A percentile compares a stretch with the other conserved stretches of the same genome.
Conservation (phyloP, 257 asterid species). For the Ballota nigra region DNA sequence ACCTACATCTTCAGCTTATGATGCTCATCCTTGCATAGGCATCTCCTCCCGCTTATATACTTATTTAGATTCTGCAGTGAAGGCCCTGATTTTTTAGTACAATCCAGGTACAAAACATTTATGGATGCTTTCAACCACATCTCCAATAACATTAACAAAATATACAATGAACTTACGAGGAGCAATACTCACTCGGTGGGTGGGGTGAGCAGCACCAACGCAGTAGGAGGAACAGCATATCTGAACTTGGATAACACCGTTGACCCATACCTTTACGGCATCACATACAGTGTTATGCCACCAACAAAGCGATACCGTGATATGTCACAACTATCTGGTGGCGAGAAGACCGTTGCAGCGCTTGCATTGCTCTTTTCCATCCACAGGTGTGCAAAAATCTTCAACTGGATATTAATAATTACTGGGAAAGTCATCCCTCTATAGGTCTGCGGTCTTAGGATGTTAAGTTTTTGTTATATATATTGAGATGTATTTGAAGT, state of each 20-base stretch:
- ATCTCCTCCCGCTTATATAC: too few relatives aligned
- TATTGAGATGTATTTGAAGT: not conserved
- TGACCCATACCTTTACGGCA: slow-evolving; percentile 91
- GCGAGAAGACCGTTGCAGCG: slow-evolving; percentile 99
- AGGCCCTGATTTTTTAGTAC: slow-evolving; percentile 25
- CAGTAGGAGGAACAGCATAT: slow-evolving; percentile 94
- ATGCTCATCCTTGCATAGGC: too few relatives aligned
- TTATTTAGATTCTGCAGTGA: slow-evolving; percentile 3
- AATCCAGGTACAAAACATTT: slow-evolving; percentile 67
- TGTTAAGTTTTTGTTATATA: not conserved
- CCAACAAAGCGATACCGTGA: slow-evolving; percentile 96
- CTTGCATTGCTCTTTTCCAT: slow-evolving; percentile 93
- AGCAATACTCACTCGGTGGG: slow-evolving; percentile 56
- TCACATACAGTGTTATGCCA: slow-evolving; percentile 95
- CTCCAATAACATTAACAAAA: slow-evolving; percentile 80
- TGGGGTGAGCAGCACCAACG: slow-evolving; percentile 70
- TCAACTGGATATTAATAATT: too few relatives aligned
- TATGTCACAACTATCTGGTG: slow-evolving; percentile 95
- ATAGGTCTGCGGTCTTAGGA: not conserved
- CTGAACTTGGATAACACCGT: slow-evolving; percentile 90
- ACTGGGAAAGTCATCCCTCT: not conserved
- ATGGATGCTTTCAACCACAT: slow-evolving; percentile 93
- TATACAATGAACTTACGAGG: slow-evolving; percentile 90
- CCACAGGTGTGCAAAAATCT: slow-evolving; percentile 61
- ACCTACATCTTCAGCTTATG: not conserved